Evolutionary conservation across 257 asterid genomes (phyloP), one percentile per base, ranked within the genome.

Genomic region (Solanum pinnatisectum): DNA sequence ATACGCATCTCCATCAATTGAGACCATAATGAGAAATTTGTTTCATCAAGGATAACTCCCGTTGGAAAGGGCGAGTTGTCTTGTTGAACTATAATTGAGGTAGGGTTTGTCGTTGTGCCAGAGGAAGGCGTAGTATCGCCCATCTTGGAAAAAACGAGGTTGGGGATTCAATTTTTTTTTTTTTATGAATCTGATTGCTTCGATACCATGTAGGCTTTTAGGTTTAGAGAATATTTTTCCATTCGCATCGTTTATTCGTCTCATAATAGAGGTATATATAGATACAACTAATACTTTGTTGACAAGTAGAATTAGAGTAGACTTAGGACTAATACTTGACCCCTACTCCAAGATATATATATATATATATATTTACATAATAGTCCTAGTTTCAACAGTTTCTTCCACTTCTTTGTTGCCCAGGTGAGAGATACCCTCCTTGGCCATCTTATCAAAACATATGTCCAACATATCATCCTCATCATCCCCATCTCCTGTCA

Each of bases 1-100:
- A 87, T 74, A 72, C 35, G 63, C 85, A 87, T 87, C 56, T 87
- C 74, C 60, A 87, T 74, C 20, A 74, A 77, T 46, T 87, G 40
- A 33, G 76, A 87, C 40, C 42, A 87, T 49, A 86, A 44, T 27
- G 71, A 32, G 39, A n/a, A 72, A 74, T 49, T 86, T 4, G 32
- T 1, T 63, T 40, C 44, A 40, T 40, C 44, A 40, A 40, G 44
- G 44, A 40, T 40, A 40, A 40, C 44, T 40, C 12, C 1, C 44
- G 4, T 40, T 40, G 12, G 4, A 40, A 40, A 40, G 12, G 44
- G 1, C 2, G 12, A 40, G 44, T 40, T 40, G 32, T 63, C 32
- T 63, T 63, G 32, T 63, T 63, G 71, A 63, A 63, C 15, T 23
- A 63, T 63, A 63, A 63, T 23, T 63, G 71, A 63, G 15, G 72